Percentiles rank a stretch among this genome's conserved stretches.
phyloP scores from a whole-genome alignment of 1,284 basidiomycete genomes.

The Rhodotorula glutinis region DNA sequence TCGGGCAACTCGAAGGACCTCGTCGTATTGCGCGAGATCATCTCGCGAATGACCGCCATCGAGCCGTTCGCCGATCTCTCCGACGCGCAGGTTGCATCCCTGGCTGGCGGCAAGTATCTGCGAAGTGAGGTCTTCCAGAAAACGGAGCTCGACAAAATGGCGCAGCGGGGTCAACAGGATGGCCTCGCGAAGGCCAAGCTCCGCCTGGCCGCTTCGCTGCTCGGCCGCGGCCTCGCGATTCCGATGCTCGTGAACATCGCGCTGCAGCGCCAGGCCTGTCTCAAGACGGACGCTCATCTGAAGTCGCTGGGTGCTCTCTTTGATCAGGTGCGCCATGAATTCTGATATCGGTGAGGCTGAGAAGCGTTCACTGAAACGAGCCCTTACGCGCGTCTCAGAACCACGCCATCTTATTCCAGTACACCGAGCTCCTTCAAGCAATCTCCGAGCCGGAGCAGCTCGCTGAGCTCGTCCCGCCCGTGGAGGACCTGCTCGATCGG shows the following conservation, averaged over 20 bases:
- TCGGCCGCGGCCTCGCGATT: conserved; percentile 68
- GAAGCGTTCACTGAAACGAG: too few relatives aligned
- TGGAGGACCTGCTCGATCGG: conserved; percentile 65
- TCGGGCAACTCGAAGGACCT: conserved; percentile 77
- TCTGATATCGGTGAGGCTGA: background rate
- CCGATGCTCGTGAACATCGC: conserved; percentile 84
- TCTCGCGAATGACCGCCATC: conserved; percentile 93
- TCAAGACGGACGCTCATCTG: conserved; percentile 64
- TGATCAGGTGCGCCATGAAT: conserved; percentile 62
- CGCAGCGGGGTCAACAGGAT: conserved; percentile 48
- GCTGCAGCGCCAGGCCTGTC: conserved; percentile 76
- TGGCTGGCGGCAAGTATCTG: conserved; percentile 83
- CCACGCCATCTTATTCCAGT: conserved; percentile 57
- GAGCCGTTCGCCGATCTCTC: conserved; percentile 84
- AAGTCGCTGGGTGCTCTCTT: conserved; percentile 82
- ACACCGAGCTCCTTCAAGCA: conserved; percentile 52
- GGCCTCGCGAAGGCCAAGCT: conserved; percentile 60
- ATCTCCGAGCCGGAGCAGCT: conserved; percentile 50
- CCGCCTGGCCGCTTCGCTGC: conserved; percentile 66
- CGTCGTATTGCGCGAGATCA: conserved; percentile 83
- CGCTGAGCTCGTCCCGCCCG: conserved; percentile 56
- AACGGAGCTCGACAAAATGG: conserved; percentile 25
- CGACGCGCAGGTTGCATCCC: conserved; percentile 79
- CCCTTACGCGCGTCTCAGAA: conserved; percentile 44
- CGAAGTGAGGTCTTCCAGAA: conserved; percentile 67